Evolutionary conservation across 192 early-diverging fungal genomes (phyloP), one percentile per base, ranked within the genome.

Genomic region (Coemansia sp.): DNA sequence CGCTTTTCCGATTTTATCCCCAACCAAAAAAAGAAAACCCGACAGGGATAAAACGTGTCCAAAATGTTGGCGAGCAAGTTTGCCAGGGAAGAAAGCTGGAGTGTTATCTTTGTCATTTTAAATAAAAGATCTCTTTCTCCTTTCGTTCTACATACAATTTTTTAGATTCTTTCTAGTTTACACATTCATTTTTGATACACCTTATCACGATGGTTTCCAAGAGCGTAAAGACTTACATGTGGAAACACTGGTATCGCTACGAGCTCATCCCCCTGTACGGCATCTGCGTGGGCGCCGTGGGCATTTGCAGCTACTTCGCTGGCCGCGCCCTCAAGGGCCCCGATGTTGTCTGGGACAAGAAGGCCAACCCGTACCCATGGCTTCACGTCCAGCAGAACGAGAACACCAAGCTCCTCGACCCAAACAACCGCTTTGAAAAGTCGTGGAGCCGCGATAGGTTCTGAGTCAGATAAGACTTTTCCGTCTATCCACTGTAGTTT

Each of bases 211-310:
- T 84, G 82, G 59, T 84, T 57, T 65, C 73, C 56, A 76, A 78
- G 68, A 70, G 77, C 18, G 72, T 77, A 23, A 78, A 79, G 73
- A 24, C 59, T 14, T 79, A 84, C 59, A 64, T 84, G 71, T 73
- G 70, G 77, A 80, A 45, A 21, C 67, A 84, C 82, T 84, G 82
- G 82, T 84, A 84, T 60, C 76, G 77, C 69, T 72, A 55, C 30
- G 82, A 84, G 60, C 76, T 84, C 34, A 80, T 84, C 71, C 82
- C 82, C 62, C 66, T 84, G 53, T 84, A 79, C 68, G 77, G 33
- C 33, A 79, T 64, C 57, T 72, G 71, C 53, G 68, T 51, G 6
- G 77, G 63, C 24, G 82, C 73, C 6, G 67, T 84, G n/a, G 65
- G 73, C 55, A 60, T 78, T 48, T 76, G 75, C 60, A 65, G 43